Base-by-base conservation (phyloP, 495 filamentous ascomycete genomes). In the Annulohypoxylon bovei region DNA sequence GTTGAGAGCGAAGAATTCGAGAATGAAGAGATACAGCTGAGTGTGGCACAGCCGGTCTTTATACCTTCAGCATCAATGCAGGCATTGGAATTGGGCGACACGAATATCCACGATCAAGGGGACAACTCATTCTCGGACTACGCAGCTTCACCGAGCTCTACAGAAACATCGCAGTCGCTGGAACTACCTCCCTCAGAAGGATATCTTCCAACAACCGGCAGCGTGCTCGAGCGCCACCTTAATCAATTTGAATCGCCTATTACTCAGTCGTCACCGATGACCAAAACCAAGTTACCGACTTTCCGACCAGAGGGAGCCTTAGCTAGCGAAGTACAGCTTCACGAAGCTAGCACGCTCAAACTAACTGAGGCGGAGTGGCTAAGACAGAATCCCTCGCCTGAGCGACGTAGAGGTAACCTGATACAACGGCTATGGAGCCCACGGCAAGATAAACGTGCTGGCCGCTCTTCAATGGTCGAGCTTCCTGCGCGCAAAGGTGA, bases 311-410 rank as follows among this genome's bases (percentile, higher is more conserved):
- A 53, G 22, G 57, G 27, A 27, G 11, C 40, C 4, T 52, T 62
- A 6, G 8, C 12, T 42, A 14, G 20, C 50, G 58, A 73, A 33
- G 56, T 35, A 14, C 44, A 68, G 14, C 25, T 60, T 11, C 22
- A 55, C 33, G 65, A 47, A 20, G 35, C 65, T 14, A 62, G 42
- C 42, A 61, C 55, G 2, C 39, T 80, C 6, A 68, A 62, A 7
- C 52, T 81, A 8, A 78, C 66, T 2, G 81, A 83, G 55, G 58
- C 77, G 8, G 78, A 82, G 55, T 83, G 80, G 81, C 74, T 82
- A 67, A 71, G 76, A 28, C 77, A 75, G 23, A 78, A 77, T 18
- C 81, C 79, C 1, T 80, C 79, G 12, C 78, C 79, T 12, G 33
- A 60, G 16, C 57, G 58, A 2, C 63, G 46, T 37, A 66, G 47